Conservation (phyloP, 306 rosid species). For the Cicer bijugum region DNA sequence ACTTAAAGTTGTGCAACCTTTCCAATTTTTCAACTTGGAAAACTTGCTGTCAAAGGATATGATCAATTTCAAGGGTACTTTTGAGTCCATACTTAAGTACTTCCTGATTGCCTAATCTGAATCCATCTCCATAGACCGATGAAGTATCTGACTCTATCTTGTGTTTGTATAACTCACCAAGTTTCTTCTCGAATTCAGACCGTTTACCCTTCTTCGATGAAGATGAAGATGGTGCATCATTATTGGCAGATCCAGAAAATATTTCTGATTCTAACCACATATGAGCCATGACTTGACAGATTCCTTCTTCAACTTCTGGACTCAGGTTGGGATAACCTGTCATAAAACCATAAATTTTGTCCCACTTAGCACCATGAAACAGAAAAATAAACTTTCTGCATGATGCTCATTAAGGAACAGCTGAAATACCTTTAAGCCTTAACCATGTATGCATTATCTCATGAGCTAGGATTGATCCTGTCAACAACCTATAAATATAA, state of each 20-base stretch:
- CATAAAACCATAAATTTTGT: conserved; percentile 30
- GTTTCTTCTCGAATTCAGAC: conserved; percentile 87
- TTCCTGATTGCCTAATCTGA: conserved; percentile 73
- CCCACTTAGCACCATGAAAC: conserved; percentile 34
- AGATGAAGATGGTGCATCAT: conserved; percentile 55
- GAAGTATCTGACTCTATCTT: conserved; percentile 92
- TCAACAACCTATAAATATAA: conserved; percentile 69
- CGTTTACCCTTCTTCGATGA: conserved; percentile 88
- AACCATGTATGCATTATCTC: conserved; percentile 99
- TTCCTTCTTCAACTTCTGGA: conserved; percentile 96
- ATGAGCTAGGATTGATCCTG: conserved; percentile 96
- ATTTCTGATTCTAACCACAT: conserved; percentile 92
- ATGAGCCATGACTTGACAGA: conserved; percentile 93
- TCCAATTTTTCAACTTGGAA: conserved; percentile 46
- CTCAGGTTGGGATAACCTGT: conserved; percentile 81
- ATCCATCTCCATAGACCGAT: conserved; percentile 87
- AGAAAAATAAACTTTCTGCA: conserved; percentile 10
- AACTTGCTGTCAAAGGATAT: conserved; percentile 78
- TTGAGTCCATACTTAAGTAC: conserved; percentile 74
- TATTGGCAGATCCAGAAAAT: conserved; percentile 54
- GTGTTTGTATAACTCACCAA: conserved; percentile 79
- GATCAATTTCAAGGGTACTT: conserved; percentile 90
- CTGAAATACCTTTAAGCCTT: conserved; percentile 80
- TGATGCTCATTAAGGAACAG: conserved; percentile 32
- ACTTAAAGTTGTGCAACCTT: too few species aligned